These are phyloP conservation scores for Neltuma alba DNA, from an alignment of 306 rosid genomes.

Conservation along the genomic window DNA sequence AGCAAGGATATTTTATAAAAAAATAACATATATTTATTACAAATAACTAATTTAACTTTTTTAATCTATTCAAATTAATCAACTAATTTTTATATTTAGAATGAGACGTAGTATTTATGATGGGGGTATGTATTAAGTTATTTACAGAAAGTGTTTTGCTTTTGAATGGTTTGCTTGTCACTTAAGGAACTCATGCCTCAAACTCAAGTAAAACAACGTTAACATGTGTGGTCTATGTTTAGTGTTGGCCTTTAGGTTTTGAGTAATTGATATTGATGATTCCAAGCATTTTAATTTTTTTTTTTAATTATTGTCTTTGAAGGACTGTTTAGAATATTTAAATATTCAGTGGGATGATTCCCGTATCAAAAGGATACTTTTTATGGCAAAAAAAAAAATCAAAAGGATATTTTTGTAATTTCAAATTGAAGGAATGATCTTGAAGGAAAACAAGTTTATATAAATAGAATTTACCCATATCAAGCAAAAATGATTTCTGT, in stretches of 20 bases:
- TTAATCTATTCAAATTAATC: too few relatives aligned
- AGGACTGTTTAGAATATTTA: not conserved
- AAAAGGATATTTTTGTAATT: not conserved
- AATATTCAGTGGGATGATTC: not conserved
- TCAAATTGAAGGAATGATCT: not conserved
- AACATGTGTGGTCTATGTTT: not conserved
- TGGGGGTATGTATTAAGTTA: too few relatives aligned
- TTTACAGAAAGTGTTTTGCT: not conserved
- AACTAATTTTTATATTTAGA: too few relatives aligned
- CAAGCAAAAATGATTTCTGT: too few relatives aligned
- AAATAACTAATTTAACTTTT: too few relatives aligned
- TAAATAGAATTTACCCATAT: not conserved
- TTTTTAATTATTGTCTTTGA: not conserved
- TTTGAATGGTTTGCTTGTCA: not conserved
- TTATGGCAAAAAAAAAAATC: too few relatives aligned
- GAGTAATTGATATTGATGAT: not conserved
- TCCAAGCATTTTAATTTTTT: too few relatives aligned
- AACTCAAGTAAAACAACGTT: not conserved
- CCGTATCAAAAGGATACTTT: not conserved
- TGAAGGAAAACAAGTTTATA: not conserved
- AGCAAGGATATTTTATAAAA: too few relatives aligned
- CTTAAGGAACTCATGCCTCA: not conserved
- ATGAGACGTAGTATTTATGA: too few relatives aligned
- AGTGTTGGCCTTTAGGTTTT: not conserved
- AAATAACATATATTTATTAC: too few relatives aligned